Base-by-base conservation (phyloP, 1,139 yeast species). In the Kodamaea plutei region DNA sequence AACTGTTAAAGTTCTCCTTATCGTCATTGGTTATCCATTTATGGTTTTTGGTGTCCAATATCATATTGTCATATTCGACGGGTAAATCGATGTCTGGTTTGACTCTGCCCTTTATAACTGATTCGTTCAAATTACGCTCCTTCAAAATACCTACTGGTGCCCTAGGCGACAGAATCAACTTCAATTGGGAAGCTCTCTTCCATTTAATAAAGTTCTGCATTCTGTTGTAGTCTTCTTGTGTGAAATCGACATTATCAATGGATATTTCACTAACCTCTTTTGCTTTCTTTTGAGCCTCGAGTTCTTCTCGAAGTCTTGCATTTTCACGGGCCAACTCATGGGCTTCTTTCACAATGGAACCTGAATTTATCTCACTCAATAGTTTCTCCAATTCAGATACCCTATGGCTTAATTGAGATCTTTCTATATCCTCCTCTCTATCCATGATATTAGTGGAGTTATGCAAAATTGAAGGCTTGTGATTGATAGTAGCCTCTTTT, bases 131-230 rank as follows among this genome's bases (percentile, higher is more conserved):
- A n/a, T n/a, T n/a, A 9, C 33, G 37, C 10, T 43, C 41, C 29
- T 40, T 41, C 30, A 32, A 30, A 14, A 32, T 31, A 15, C 36
- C 31, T 12, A 28, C 26, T 6, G 40, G 52, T 8, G 38, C 43
- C 18, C 37, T 33, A 6, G 36, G 29, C 15, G 36, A 31, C 28
- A 45, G 50, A 14, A 45, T 47, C 14, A 61, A 43, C 27, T 52
- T 50, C 18, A 66, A 50, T 38, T 64, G 69, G 1, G 71, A 64
- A 2, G 61, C 54, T 23, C 66, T 40, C 35, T 64, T 67, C 69
- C 69, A 63, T 35, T 50, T 57, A 24, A 62, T 57, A 30, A 56
- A 52, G 22, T 53, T 45, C 27, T 44, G 40, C 40, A 47, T 34
- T 23, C 38, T 42, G 23, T 44, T 36, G 25, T 35, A 26, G 39